These are phyloP conservation scores for Candida berthetii DNA, from an alignment of 805 yeast genomes.

Conservation along the genomic window DNA sequence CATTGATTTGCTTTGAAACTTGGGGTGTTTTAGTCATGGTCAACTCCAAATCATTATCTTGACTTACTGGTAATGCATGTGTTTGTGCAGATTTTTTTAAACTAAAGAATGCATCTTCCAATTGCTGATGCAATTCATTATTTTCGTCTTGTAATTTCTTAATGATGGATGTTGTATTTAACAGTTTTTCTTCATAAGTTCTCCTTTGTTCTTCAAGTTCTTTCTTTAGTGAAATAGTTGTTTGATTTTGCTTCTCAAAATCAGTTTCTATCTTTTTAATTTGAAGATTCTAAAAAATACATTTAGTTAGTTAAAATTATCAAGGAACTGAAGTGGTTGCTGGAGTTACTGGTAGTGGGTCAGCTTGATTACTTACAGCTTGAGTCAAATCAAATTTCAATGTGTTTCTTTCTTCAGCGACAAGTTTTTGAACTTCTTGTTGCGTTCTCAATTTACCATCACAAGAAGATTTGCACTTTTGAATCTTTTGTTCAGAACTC, in stretches of 20 bases:
- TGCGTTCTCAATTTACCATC: constrained; percentile 30
- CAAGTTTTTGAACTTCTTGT: constrained; percentile 23
- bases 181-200: not conserved
- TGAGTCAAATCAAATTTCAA: constrained; percentile 14
- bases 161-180: not conserved
- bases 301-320: no score
- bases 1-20: not conserved
- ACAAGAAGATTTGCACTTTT: constrained; percentile 17
- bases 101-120: constrained; percentile 6
- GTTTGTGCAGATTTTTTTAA: constrained; percentile 9
- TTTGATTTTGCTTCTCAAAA: no score
- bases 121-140: constrained; percentile 11
- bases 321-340: no score
- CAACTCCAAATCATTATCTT: constrained; percentile 3
- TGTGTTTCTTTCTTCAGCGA: constrained; percentile 21
- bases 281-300: no score
- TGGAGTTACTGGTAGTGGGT: no score
- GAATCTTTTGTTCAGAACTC: constrained; percentile 11
- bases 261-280: no score
- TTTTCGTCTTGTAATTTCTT: constrained; percentile 9
- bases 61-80: not conserved
- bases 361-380: no score
- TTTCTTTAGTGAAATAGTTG: not conserved
- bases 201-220: not conserved
- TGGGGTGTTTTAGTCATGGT: not conserved